Base-by-base conservation (phyloP, 2,329 filamentous ascomycete species). In the Fulvia fulva region DNA sequence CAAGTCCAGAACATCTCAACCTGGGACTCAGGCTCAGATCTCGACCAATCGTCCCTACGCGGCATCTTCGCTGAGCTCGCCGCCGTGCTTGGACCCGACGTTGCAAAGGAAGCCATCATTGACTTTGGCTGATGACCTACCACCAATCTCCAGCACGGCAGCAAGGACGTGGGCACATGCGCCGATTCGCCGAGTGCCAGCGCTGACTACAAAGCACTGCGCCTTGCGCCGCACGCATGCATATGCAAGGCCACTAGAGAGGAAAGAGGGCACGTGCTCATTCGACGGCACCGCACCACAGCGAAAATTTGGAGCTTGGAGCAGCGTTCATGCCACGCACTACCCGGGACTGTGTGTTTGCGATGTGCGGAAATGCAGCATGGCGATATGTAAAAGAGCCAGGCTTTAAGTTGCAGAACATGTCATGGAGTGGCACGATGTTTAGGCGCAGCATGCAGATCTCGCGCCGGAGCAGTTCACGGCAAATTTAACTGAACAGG, bases 41-140 rank as follows among this genome's bases (percentile, higher is more conserved):
- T 88, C 12, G 77, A 85, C 51, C 71, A 76, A 19, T 72, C 74
- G 21, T 46, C 52, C 6, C 71, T 89, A 32, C 89, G 87, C 68
- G 81, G 83, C 0, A 78, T 80, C 34, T 80, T 91, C 58, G 87
- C 84, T 1, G 87, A 91, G 62, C 70, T 91, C 52, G 82, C 86
- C 3, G 86, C 87, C 3, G 82, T 83, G 11, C 72, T 90, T 46
- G 89, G 89, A 0, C 77, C 81, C 1, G 83, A 87, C 45, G 70
- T 87, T 51, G 77, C 84, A 46, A 74, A 73, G 21, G 75, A 80
- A 53, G 75, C 89, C 19, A 82, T 85, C 44, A 72, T 91, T 14
- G 82, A 87, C 65, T 81, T 88, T 52, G 64, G 69, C 4, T 61
- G 53, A 55, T 47, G 21, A 19, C 14, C 4, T 41, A 5, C 16